Base-by-base conservation (phyloP, 768 basidiomycete species). In the Brasilioporus rufonigricans region DNA sequence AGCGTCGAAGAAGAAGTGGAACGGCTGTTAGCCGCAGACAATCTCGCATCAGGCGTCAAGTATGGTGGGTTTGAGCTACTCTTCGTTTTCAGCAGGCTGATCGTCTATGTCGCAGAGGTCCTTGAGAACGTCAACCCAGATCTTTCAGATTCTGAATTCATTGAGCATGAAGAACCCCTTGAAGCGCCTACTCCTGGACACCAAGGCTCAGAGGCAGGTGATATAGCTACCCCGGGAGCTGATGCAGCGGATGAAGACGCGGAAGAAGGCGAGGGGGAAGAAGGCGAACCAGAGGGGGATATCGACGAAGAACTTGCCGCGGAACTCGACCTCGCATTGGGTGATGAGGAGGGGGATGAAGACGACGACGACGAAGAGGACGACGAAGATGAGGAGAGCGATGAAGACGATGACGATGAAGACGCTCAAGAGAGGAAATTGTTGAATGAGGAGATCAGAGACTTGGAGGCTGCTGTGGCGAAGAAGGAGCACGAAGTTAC, bases 1-100 rank as follows among this genome's bases (percentile, higher is more conserved):
- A 93, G 87, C 35, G 93, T 95, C 7, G 93, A 97, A 70, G 84
- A 92, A 70, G 92, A 93, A 65, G 93, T 97, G 10, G 94, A 96
- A 67, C 77, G 92, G 51, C 71, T 97, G 19, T 72, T 96, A 19
- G 87, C 88, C 54, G 86, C 88, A 61, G 93, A 96, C 69, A 79
- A 85, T 2, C 66, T 84, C 38, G 91, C 93, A 3, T 68, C 79
- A 1, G 82, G 91, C 55, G 86, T 91, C 51, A 84, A 87, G 74
- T 93, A 86, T 59, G 89, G 92, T 86, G 65, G 38, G 78, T 57
- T 32, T 14, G 18, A 16, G 12, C 14, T 31, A 9, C 35, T 24
- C 18, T 44, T 39, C 26, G 13, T n/a, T 31, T 31, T 45, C n/a
- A 21, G 32, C 19, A 11, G 14, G 31, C 54, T 53, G 19, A 55